Percentiles rank a stretch among this genome's conserved stretches.
Conservation (phyloP, 2,329 filamentous ascomycete genomes). For the Claviceps arundinis region DNA sequence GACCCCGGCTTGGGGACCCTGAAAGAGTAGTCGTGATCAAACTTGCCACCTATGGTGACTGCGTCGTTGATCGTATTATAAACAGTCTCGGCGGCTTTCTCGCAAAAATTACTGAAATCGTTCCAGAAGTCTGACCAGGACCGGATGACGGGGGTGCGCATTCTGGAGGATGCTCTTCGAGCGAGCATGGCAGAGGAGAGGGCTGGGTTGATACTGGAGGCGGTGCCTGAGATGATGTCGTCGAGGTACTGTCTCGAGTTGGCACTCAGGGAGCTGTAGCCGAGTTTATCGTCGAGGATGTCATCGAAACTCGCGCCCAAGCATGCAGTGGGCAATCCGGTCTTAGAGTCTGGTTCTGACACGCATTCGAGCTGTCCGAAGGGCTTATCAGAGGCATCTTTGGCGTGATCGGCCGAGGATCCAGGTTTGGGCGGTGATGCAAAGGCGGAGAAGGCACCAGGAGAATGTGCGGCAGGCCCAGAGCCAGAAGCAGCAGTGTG, state of each 20-base stretch:
- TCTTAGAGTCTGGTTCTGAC: background rate
- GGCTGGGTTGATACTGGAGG: background rate
- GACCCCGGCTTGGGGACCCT: constrained; percentile 9
- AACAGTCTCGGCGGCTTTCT: background rate
- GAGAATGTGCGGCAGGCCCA: background rate
- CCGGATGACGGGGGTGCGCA: background rate
- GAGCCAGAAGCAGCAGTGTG: background rate
- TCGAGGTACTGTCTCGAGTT: constrained; percentile 9
- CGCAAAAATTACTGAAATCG: background rate
- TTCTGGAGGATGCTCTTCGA: background rate
- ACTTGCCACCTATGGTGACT: constrained; percentile 4
- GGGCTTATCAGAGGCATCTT: background rate
- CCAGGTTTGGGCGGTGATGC: background rate
- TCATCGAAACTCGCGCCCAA: constrained; percentile 3
- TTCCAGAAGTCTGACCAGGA: too few relatives aligned
- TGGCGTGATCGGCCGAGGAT: background rate
- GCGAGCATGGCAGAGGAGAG: background rate
- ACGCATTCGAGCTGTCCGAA: background rate
- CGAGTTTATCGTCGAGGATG: constrained; percentile 1
- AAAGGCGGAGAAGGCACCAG: background rate
- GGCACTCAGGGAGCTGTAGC: constrained; percentile 1
- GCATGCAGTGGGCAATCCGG: constrained; percentile 5
- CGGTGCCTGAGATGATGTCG: background rate
- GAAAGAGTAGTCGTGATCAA: constrained; percentile 9
- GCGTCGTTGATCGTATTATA: constrained; percentile 2